Evolutionary conservation across 1,139 yeast species (phyloP).

Genomic region (Debaryomyces singareniensis): DNA sequence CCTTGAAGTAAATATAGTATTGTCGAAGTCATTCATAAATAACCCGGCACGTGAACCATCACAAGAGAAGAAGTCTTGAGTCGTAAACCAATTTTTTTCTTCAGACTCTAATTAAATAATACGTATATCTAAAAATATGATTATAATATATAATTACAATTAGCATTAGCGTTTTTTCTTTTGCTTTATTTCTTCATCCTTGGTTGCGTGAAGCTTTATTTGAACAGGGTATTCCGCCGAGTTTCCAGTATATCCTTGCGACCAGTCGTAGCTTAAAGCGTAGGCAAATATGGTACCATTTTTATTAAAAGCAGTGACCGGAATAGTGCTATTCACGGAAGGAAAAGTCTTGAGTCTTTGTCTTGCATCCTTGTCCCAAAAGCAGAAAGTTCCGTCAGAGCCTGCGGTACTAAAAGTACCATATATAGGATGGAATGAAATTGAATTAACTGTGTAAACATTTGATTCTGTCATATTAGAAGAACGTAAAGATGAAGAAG

Average conservation of each 20-base stretch:
- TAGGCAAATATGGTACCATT: slow-evolving; percentile 85
- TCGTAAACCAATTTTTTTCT: no score
- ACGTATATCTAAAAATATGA: no score
- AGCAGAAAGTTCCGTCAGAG: slow-evolving; percentile 86
- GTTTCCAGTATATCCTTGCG: slow-evolving; percentile 78
- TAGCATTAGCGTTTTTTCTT: slow-evolving; percentile 44
- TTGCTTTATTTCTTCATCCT: slow-evolving; percentile 82
- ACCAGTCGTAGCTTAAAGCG: slow-evolving; percentile 94
- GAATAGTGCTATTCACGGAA: slow-evolving; percentile 62
- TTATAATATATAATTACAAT: no score
- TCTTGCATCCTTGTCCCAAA: slow-evolving; percentile 95
- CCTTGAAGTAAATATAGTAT: no score
- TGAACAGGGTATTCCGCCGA: slow-evolving; percentile 68
- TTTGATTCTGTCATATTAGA: slow-evolving; percentile 35
- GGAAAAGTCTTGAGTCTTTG: slow-evolving; percentile 84
- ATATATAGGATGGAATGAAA: slow-evolving; percentile 80
- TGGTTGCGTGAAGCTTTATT: slow-evolving; percentile 77
- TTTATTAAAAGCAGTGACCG: slow-evolving; percentile 76
- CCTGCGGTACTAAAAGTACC: slow-evolving; percentile 96
- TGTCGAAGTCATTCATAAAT: no score
- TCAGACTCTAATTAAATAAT: no score
- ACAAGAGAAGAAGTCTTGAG: no score
- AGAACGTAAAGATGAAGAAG: slow-evolving; percentile 29
- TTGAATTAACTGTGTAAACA: slow-evolving; percentile 73
- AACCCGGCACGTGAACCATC: no score